These are phyloP conservation scores for Pelargonium exstipulatum DNA, from an alignment of 441 rosid genomes.

Conservation along the genomic window DNA sequence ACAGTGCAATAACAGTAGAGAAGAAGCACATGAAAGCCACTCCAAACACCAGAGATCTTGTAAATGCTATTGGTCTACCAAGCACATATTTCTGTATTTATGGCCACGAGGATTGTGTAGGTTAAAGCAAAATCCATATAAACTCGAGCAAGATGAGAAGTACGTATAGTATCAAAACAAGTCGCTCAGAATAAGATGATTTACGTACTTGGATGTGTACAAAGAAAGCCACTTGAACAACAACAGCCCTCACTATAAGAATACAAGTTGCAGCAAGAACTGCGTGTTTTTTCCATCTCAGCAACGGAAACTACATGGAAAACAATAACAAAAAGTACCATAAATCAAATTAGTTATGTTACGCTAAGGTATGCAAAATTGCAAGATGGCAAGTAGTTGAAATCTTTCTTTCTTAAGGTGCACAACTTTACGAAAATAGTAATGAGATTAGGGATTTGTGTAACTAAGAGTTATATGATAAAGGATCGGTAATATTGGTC, in stretches of 20 bases:
- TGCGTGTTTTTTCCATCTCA: slow-evolving; percentile 36
- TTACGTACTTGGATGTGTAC: slow-evolving; percentile 27
- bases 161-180: no score
- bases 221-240: slow-evolving; percentile 34
- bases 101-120: background rate
- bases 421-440: no score
- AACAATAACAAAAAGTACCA: background rate
- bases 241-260: slow-evolving; percentile 31
- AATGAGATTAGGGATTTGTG: no score
- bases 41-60: slow-evolving; percentile 27
- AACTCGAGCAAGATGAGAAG: no score
- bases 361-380: no score
- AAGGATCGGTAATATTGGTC: no score
- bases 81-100: slow-evolving; percentile 31
- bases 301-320: slow-evolving; percentile 27
- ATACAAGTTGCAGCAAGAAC: slow-evolving; percentile 34
- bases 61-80: slow-evolving; percentile 23
- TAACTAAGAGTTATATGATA: no score
- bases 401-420: no score
- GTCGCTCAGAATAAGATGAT: background rate
- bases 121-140: background rate
- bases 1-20: slow-evolving; percentile 28
- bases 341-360: no score
- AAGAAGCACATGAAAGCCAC: slow-evolving; percentile 31
- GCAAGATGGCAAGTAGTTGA: no score